phyloP scores from a whole-genome alignment of 768 basidiomycete species.

The Russula earlei region DNA sequence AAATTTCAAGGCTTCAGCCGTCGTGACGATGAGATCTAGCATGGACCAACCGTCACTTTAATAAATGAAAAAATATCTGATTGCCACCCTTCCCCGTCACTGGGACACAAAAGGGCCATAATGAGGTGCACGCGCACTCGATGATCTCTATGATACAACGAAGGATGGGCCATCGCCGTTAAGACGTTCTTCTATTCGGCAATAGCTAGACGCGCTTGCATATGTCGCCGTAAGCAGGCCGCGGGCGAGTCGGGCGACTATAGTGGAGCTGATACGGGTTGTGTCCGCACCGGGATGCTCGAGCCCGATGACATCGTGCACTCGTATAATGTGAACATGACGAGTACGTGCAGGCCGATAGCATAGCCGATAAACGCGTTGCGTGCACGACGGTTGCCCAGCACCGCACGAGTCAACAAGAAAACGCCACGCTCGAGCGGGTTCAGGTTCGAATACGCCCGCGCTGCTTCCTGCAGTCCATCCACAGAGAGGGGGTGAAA shows the following conservation, averaged over 20 bases:
- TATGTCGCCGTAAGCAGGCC: neutral
- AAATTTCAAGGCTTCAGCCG: too few relatives aligned
- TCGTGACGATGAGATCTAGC: too few relatives aligned
- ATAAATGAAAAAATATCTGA: conserved; percentile 8
- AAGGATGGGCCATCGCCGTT: too few relatives aligned
- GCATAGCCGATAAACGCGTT: conserved; percentile 87
- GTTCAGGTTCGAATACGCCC: conserved; percentile 86
- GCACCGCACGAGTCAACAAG: conserved; percentile 71
- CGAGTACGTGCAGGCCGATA: conserved; percentile 65
- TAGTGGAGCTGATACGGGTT: conserved; percentile 38
- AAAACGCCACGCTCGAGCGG: conserved; percentile 86
- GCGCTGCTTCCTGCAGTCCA: conserved; percentile 72
- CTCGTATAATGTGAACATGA: conserved; percentile 71
- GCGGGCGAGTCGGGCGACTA: neutral
- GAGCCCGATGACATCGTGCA: conserved; percentile 47
- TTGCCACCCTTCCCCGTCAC: neutral
- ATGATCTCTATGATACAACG: neutral
- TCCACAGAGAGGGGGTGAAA: neutral
- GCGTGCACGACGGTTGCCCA: conserved; percentile 85
- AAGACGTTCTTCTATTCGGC: neutral
- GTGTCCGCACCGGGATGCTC: conserved; percentile 28
- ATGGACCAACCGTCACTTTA: too few relatives aligned
- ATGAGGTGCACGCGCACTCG: neutral
- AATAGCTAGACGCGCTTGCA: neutral
- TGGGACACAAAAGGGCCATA: neutral